These are phyloP conservation scores for Magnolia kwangsiensis DNA, from an alignment of 164 flowering plant species.

Conservation along the genomic window DNA sequence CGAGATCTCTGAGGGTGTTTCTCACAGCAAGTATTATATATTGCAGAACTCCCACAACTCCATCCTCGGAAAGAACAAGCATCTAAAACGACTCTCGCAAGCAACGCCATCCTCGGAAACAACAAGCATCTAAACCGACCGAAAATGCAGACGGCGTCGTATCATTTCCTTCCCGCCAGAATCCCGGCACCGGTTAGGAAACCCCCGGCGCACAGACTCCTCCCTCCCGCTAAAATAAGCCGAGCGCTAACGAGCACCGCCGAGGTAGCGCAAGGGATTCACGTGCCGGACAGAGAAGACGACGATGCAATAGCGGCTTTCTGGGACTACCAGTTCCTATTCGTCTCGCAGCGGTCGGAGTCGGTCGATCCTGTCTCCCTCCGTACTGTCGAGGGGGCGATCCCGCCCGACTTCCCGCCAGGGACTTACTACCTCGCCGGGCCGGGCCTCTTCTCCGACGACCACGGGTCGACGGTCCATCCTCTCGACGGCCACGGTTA, in stretches of 20 bases:
- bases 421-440: slow-evolving; percentile 90
- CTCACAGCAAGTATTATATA: too few relatives aligned
- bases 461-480: slow-evolving; percentile 88
- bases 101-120: neutral
- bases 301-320: slow-evolving; percentile 52
- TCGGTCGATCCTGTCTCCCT: slow-evolving; percentile 43
- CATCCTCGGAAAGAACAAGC: neutral
- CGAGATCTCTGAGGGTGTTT: too few relatives aligned
- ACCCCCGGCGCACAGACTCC: slow-evolving; percentile 11
- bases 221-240: slow-evolving; percentile 9
- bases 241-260: slow-evolving; percentile 18
- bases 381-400: slow-evolving; percentile 47
- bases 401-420: slow-evolving; percentile 70
- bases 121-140: neutral
- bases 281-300: neutral
- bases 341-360: slow-evolving; percentile 74
- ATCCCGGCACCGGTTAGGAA: slow-evolving; percentile 20
- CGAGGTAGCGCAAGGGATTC: neutral
- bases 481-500: slow-evolving; percentile 97
- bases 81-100: neutral
- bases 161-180: slow-evolving; percentile 18
- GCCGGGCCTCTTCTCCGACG: slow-evolving; percentile 82
- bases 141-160: slow-evolving; percentile 34
- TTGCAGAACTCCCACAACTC: neutral
- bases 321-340: slow-evolving; percentile 87